A percentile compares a stretch with the other conserved stretches of the same genome.
phyloP scores from a whole-genome alignment of 306 rosid genomes.

The Fagus crenata region DNA sequence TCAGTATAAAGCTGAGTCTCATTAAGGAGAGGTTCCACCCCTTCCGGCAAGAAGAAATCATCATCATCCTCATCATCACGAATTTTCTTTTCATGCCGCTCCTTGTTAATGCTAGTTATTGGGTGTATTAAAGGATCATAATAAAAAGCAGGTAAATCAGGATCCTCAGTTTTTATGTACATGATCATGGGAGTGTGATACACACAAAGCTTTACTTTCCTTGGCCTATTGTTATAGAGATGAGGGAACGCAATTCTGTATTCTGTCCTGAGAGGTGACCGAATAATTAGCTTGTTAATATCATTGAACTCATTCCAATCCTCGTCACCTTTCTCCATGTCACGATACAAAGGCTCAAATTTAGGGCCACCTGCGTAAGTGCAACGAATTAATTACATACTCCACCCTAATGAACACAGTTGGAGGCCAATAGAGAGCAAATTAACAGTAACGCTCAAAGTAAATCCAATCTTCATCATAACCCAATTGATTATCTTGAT shows the following conservation, averaged over 20 bases:
- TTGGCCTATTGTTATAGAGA: constrained; percentile 97
- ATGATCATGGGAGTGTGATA: constrained; percentile 97
- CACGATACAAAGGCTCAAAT: constrained; percentile 97
- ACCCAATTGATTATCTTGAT: neutral
- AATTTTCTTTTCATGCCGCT: constrained; percentile 78
- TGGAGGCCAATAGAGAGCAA: neutral
- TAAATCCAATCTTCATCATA: neutral
- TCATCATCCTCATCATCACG: constrained; percentile 87
- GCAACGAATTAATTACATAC: neutral
- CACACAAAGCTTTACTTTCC: constrained; percentile 92
- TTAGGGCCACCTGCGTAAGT: constrained; percentile 84
- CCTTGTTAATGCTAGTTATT: constrained; percentile 89
- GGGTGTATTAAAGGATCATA: constrained; percentile 99
- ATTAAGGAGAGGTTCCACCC: constrained; percentile 80
- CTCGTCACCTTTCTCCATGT: constrained; percentile 99
- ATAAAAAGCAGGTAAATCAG: constrained; percentile 96
- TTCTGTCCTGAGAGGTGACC: constrained; percentile 98
- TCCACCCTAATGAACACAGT: neutral
- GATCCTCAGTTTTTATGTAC: constrained; percentile 97
- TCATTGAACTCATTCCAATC: constrained; percentile 99
- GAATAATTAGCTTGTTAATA: constrained; percentile 93
- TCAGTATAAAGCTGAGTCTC: constrained; percentile 92
- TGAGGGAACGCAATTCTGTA: constrained; percentile 98
- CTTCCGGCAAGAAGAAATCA: constrained; percentile 78
- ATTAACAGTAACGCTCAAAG: neutral